These are phyloP conservation scores for Dothistroma pini DNA, from an alignment of 2,329 filamentous ascomycete genomes.

Conservation along the genomic window DNA sequence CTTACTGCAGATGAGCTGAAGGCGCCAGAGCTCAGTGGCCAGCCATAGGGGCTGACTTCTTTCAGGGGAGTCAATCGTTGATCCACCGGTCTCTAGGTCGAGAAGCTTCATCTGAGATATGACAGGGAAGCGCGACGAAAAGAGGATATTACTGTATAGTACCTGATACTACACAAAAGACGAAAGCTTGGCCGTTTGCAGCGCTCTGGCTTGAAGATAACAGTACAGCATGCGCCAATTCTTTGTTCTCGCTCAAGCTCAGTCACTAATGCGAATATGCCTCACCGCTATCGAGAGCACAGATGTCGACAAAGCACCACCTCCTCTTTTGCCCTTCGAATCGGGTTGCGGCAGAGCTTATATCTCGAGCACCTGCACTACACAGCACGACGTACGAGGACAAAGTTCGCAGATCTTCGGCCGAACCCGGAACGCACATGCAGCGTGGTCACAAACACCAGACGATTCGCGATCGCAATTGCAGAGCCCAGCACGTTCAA, in stretches of 20 bases:
- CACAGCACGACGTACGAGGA: background rate
- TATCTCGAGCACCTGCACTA: background rate
- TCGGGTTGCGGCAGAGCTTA: background rate
- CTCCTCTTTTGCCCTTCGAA: background rate
- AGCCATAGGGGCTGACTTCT: background rate
- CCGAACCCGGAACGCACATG: background rate
- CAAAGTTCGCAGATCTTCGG: background rate
- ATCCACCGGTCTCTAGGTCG: too few species aligned
- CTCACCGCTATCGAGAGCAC: background rate
- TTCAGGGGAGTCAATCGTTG: too few species aligned
- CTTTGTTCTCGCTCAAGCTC: background rate
- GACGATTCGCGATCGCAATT: background rate
- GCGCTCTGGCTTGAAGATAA: background rate
- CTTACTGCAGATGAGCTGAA: constrained; percentile 8
- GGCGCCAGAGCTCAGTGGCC: constrained; percentile 4
- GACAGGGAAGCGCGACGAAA: background rate
- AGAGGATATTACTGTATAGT: background rate
- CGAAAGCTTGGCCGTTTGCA: background rate
- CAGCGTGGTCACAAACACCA: background rate
- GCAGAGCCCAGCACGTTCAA: background rate
- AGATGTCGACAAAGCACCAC: background rate
- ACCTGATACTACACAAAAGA: background rate
- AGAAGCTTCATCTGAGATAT: too few species aligned
- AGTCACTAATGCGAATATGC: background rate
- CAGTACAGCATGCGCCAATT: background rate